These are phyloP conservation scores for Microdochium bolleyi DNA, from an alignment of 2,329 filamentous ascomycete species.

Conservation along the genomic window DNA sequence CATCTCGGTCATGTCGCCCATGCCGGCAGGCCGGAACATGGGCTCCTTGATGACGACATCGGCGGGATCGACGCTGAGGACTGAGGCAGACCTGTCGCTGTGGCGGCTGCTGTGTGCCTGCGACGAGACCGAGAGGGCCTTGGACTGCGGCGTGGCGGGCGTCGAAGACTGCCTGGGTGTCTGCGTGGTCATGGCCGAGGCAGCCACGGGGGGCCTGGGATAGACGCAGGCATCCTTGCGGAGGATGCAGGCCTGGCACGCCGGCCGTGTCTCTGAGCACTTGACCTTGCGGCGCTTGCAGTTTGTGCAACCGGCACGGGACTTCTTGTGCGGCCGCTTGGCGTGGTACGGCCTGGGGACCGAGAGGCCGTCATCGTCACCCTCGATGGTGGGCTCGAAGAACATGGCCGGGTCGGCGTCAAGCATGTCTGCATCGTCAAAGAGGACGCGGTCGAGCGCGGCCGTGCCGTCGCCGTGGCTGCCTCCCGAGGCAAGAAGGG, in stretches of 20 bases:
- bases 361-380: conserved; percentile 3
- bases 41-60: conserved; percentile 21
- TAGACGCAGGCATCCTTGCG: conserved; percentile 42
- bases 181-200: conserved; percentile 3
- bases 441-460: background rate
- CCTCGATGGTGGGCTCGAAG: background rate
- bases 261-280: conserved; percentile 42
- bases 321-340: conserved; percentile 49
- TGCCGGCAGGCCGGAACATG: conserved; percentile 21
- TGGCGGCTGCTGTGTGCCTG: background rate
- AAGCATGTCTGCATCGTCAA: background rate
- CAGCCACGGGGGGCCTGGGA: conserved; percentile 12
- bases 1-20: conserved; percentile 35
- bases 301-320: conserved; percentile 41
- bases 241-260: conserved; percentile 39
- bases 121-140: background rate
- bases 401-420: background rate
- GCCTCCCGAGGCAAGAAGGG: no score
- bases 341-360: conserved; percentile 25
- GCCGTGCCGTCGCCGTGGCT: no score
- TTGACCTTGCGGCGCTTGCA: conserved; percentile 50
- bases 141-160: background rate
- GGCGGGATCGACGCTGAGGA: background rate
- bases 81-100: background rate
- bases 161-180: background rate